phyloP scores from a whole-genome alignment of 768 basidiomycete genomes.

The Podaxis sp. region DNA sequence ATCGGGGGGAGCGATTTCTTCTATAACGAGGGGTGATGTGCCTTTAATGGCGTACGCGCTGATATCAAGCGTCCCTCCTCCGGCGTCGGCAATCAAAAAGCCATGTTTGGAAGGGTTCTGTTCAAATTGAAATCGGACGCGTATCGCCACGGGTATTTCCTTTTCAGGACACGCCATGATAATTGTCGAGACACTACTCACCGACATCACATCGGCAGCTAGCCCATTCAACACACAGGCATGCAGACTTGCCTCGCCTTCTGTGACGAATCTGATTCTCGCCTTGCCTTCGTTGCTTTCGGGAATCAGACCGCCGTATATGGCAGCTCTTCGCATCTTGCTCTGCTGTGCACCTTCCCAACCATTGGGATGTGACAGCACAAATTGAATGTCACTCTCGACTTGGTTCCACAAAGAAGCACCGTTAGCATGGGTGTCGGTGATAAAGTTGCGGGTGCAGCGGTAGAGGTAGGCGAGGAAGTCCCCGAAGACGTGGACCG shows the following conservation, averaged over 20 bases:
- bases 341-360: slow-evolving; percentile 82
- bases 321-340: slow-evolving; percentile 74
- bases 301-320: slow-evolving; percentile 70
- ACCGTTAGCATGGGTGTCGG: slow-evolving; percentile 82
- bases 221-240: slow-evolving; percentile 78
- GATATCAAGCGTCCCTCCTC: slow-evolving; percentile 80
- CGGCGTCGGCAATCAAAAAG: slow-evolving; percentile 79
- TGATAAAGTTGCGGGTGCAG: slow-evolving; percentile 75
- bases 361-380: slow-evolving; percentile 78
- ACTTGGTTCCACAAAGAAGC: slow-evolving; percentile 67
- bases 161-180: background rate
- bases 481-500: slow-evolving; percentile 79
- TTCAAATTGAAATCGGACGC: slow-evolving; percentile 5
- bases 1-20: slow-evolving; percentile 82
- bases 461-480: slow-evolving; percentile 73
- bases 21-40: slow-evolving; percentile 70
- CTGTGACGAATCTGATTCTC: slow-evolving; percentile 77
- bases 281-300: slow-evolving; percentile 74
- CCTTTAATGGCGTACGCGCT: slow-evolving; percentile 76
- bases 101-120: slow-evolving; percentile 76
- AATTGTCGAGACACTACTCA: slow-evolving; percentile 30
- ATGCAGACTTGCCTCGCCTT: slow-evolving; percentile 83
- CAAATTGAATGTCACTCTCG: slow-evolving; percentile 69
- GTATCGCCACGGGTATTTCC: background rate
- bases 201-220: slow-evolving; percentile 75